Percentiles rank a stretch among this genome's conserved stretches.
phyloP scores from a whole-genome alignment of 2,329 filamentous ascomycete species.

The Dactylellina parvicollis region DNA sequence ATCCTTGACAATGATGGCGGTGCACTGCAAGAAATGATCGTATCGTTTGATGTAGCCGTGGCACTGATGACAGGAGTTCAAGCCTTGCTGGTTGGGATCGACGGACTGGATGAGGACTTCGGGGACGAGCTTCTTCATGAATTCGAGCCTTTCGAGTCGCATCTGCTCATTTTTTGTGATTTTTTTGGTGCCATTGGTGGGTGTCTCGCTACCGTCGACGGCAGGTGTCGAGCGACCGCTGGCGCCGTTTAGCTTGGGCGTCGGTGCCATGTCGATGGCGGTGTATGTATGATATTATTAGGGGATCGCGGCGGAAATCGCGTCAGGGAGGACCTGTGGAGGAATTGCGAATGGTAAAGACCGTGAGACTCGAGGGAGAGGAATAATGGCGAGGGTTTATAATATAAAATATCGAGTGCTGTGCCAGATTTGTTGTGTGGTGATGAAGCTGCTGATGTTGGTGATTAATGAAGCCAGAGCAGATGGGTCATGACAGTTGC shows the following conservation, averaged over 20 bases:
- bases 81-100: constrained; percentile 45
- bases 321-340: not conserved
- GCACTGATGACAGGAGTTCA: constrained; percentile 48
- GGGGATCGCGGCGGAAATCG: not conserved
- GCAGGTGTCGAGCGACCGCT: constrained; percentile 41
- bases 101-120: constrained; percentile 47
- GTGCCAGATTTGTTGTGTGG: not conserved
- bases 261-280: constrained; percentile 35
- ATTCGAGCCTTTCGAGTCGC: constrained; percentile 41
- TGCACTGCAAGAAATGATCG: constrained; percentile 50
- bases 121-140: constrained; percentile 51
- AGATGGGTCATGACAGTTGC: not conserved
- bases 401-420: not conserved
- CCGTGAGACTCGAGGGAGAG: not conserved
- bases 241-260: constrained; percentile 43
- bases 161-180: constrained; percentile 52
- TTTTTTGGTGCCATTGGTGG: constrained; percentile 44
- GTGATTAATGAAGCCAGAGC: not conserved
- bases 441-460: not conserved
- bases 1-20: constrained; percentile 46
- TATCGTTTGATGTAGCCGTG: constrained; percentile 51
- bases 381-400: not conserved
- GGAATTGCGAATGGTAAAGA: not conserved
- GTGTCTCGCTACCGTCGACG: constrained; percentile 35
- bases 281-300: not conserved